These are phyloP conservation scores for Mycena chlorophos DNA, from an alignment of 768 basidiomycete species.

Conservation along the genomic window DNA sequence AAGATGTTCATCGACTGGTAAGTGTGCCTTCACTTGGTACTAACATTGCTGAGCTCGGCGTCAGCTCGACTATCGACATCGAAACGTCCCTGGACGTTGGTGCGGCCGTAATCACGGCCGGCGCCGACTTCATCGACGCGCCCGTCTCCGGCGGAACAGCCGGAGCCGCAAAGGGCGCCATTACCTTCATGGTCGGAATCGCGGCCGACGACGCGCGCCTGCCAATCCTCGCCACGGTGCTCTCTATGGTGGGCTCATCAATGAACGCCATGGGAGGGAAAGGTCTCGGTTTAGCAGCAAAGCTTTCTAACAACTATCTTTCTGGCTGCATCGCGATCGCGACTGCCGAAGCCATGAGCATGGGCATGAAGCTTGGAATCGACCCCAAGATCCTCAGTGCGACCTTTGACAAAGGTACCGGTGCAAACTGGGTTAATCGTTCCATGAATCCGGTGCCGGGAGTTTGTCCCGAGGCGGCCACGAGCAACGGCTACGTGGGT, in stretches of 20 bases:
- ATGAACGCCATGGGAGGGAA: slow-evolving; percentile 41
- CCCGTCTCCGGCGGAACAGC: slow-evolving; percentile 46
- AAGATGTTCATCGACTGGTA: slow-evolving; percentile 47
- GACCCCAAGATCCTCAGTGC: slow-evolving; percentile 40
- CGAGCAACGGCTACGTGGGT: slow-evolving; percentile 43
- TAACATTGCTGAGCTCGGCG: neutral
- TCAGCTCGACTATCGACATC: slow-evolving; percentile 46
- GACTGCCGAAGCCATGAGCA: slow-evolving; percentile 45
- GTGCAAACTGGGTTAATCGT: slow-evolving; percentile 43
- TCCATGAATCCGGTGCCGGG: slow-evolving; percentile 47
- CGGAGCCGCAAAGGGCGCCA: slow-evolving; percentile 37
- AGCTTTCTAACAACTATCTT: slow-evolving; percentile 46
- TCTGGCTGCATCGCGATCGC: slow-evolving; percentile 43
- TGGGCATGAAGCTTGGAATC: slow-evolving; percentile 45
- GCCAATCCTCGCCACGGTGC: slow-evolving; percentile 34
- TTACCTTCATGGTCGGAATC: slow-evolving; percentile 44
- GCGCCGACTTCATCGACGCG: slow-evolving; percentile 39
- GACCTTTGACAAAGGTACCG: slow-evolving; percentile 41
- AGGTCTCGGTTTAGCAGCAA: slow-evolving; percentile 44
- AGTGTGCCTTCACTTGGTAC: neutral
- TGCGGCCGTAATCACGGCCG: slow-evolving; percentile 28
- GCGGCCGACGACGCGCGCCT: slow-evolving; percentile 32
- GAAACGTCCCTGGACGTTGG: slow-evolving; percentile 36
- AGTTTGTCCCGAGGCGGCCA: slow-evolving; percentile 44
- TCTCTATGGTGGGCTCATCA: slow-evolving; percentile 38